Evolutionary conservation across 2,329 filamentous ascomycete species (phyloP), one percentile per base, ranked within the genome.

Genomic region (Sporothrix sp.): DNA sequence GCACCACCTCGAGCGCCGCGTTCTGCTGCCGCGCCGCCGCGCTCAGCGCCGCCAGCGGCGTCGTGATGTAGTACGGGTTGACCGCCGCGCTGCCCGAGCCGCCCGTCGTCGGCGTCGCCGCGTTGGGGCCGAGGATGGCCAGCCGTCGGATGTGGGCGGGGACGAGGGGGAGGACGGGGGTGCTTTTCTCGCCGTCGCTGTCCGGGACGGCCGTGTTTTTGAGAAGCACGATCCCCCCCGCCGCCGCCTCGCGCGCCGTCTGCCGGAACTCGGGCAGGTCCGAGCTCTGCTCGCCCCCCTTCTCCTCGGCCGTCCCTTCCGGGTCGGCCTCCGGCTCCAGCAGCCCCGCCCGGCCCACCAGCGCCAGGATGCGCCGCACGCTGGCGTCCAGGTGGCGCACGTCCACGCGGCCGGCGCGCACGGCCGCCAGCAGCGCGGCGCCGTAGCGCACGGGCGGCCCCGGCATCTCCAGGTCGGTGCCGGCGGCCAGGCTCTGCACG

Each of bases 381-480:
- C 45, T 45, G 5, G 33, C 33, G 14, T 52, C 45, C 7, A 54
- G n/a, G n/a, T 51, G 42, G 1, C 23, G 36, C 13, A 7, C 32
- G 33, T 54, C 52, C 9, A 55, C 46, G 10, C 32, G 36, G 2
- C 54, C 51, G 3, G 16, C 20, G 14, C 36, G 7, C 14, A 57
- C 46, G 20, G 51, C 52, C 4, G 57, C 38, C 8, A 58, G 16
- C 13, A 60, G 48, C 14, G 47, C 20, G 7, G 39, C 11, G 6
- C 56, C 55, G 7, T 58, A 54, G n/a, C 54, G 56, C 7, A 55
- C 51, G 2, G 61, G 56, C 11, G 61, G 61, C 8, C 63, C 62
- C 7, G 63, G 63, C 62, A 65, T 65, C 51, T 66, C 63, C 7
- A 66, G 53, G 52, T 65, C 63, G 18, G 63, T 57, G 20, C 63